Evolutionary conservation across 1,139 yeast species (phyloP).

Genomic region (Taphrina confusa): DNA sequence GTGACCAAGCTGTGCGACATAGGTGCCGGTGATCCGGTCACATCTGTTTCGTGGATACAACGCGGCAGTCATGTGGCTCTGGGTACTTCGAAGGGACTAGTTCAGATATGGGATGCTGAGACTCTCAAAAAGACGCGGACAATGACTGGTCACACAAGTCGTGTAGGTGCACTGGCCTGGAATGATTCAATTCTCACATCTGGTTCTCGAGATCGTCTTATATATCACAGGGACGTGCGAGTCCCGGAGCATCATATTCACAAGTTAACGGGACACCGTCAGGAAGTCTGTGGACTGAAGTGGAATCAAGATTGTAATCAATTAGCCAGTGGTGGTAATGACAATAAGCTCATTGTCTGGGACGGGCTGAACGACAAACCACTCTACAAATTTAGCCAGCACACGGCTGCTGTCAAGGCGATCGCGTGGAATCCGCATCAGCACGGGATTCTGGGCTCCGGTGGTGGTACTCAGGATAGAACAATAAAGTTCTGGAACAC

Average conservation of each 20-base stretch:
- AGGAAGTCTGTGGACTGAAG: slow-evolving; percentile 92
- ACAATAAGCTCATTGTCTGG: slow-evolving; percentile 82
- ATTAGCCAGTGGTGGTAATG: slow-evolving; percentile 92
- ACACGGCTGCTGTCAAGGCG: slow-evolving; percentile 94
- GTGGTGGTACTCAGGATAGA: slow-evolving; percentile 97
- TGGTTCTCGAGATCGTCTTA: slow-evolving; percentile 83
- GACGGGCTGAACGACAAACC: slow-evolving; percentile 76
- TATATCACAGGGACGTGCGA: slow-evolving; percentile 87
- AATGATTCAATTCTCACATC: slow-evolving; percentile 84
- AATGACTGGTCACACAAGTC: slow-evolving; percentile 84
- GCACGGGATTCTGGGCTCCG: slow-evolving; percentile 87
- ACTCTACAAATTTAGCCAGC: slow-evolving; percentile 72
- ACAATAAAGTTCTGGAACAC: slow-evolving; percentile 92
- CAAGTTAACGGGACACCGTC: slow-evolving; percentile 73
- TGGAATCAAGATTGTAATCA: slow-evolving; percentile 81
- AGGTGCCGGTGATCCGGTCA: slow-evolving; percentile 54
- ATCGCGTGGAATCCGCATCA: slow-evolving; percentile 98
- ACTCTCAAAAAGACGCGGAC: slow-evolving; percentile 79
- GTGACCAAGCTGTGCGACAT: slow-evolving; percentile 75
- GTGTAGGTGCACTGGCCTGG: slow-evolving; percentile 86
- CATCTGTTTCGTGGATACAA: slow-evolving; percentile 84
- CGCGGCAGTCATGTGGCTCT: slow-evolving; percentile 87
- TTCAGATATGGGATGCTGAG: slow-evolving; percentile 95
- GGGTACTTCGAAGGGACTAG: slow-evolving; percentile 83
- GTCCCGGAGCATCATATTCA: slow-evolving; percentile 79